Evolutionary conservation across 139 green algal species (phyloP), one percentile per base, ranked within the genome.

Genomic region (Haematococcus lacustris): DNA sequence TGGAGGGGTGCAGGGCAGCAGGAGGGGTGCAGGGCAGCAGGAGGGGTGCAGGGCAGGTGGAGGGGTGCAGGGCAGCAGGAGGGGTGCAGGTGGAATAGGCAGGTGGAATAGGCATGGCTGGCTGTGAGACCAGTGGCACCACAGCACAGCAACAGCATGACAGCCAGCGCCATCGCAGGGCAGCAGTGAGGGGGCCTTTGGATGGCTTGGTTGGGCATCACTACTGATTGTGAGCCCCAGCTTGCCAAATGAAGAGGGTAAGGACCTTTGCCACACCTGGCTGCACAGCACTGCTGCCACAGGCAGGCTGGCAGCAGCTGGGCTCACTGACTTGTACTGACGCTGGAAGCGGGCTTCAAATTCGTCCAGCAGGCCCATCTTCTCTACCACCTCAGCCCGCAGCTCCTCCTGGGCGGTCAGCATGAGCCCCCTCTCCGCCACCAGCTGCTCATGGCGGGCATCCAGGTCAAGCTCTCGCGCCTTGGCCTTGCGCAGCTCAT

Each of bases 321-420:
- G 37, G 1, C 40, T 3, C 25, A 73, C 68, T 33, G 61, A 87
- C 81, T 66, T 80, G 83, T 81, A 89, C 75, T 91, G 82, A 26
- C 77, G 50, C 26, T 73, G 70, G 68, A 90, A 92, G 38, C 79
- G 76, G 60, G 78, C 76, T 71, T 92, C 85, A 70, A 92, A 92
- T 62, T 87, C 80, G 41, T 91, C 85, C 76, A 91, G 83, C 71
- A 91, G 74, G n/a, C 60, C 61, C 76, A 90, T 83, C 73, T 88
- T 89, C 53, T 86, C 83, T 47, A 75, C 43, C 51, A 91, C 66
- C 61, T 89, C 78, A 13, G 67, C 61, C 0, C 75, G 71, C 62
- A 90, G 76, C 67, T 83, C 75, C n/a, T 84, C 81, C 63, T 82
- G 69, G 32, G 79, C 73, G 51, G 51, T 53, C 50, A 82, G 63